Base-by-base conservation (phyloP, 2,329 filamentous ascomycete species). In the Alternaria consortialis region DNA sequence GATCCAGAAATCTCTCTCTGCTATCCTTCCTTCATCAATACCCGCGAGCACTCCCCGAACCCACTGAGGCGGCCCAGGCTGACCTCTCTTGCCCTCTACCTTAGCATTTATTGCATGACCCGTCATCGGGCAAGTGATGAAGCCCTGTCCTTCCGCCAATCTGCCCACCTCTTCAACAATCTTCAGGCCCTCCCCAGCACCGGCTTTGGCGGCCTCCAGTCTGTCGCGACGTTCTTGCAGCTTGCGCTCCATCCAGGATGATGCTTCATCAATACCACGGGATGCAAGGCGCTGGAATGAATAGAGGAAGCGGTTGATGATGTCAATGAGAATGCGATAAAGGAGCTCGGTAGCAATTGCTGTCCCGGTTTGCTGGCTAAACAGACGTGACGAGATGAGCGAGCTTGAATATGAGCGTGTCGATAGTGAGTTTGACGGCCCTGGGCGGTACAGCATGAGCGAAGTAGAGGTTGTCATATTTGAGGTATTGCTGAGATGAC, bases 291-390 rank as follows among this genome's bases (percentile, higher is more conserved):
- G 64, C n/a, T 75, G 69, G 54, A 73, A 60, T 3, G 64, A 62
- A 31, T 43, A 15, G 7, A 74, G 43, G n/a, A 74, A 32, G 25
- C 72, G 70, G 56, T 74, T 71, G 32, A 76, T 39, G 31, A 77
- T 65, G 46, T 74, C 72, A 52, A 69, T 53, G 40, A 77, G 69
- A 32, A 77, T 43, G 48, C 74, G 73, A 40, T 75, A 77, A 53
- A 75, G 66, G 3, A 75, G 63, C 51, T 76, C 72, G 2, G 74
- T 74, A 15, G 67, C 70, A 31, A 75, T 69, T 20, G 70, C 70
- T 8, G 69, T 72, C 25, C 70, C 69, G 36, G 71, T 72, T 51
- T 65, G 65, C 23, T 61, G 65, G 5, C 53, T 60, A 52, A 69
- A 69, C 37, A 66, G 57, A 37, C 43, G 55, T 9, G 61, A 64